Evolutionary conservation across 2,329 filamentous ascomycete genomes (phyloP), one percentile per base, ranked within the genome.

Genomic region (Penicillium sp.): DNA sequence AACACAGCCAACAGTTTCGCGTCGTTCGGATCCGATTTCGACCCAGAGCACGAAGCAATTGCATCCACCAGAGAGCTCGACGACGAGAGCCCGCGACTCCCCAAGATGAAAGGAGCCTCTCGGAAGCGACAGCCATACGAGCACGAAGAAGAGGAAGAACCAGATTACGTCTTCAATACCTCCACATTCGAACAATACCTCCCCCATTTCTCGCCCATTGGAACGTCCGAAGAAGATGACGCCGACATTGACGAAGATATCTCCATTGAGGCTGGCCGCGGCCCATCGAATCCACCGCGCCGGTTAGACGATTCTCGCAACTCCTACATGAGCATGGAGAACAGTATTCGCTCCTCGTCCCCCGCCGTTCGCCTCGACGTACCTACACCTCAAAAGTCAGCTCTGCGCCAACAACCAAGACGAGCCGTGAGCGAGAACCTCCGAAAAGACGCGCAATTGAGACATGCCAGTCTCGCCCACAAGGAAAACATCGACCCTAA

Each of bases 211-310:
- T 80, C 82, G 5, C 73, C 78, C 60, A 69, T 76, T 21, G 75
- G 75, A 48, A 75, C 74, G 41, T 79, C 78, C 31, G 76, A 77
- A 50, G 79, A 82, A 50, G 68, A 67, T 31, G 72, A 72, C 19
- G 75, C 76, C 59, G 72, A 71, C 4, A 75, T 78, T 13, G 79
- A 83, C 46, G 79, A 82, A 54, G 80, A 79, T 56, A 77, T 83
- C 62, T 87, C 85, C 2, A 79, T 89, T 60, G 86, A 89, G 69
- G 71, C 86, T 35, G 85, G 84, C 50, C 81, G 87, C 58, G 86
- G 83, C 35, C 72, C 76, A 23, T 78, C 78, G 63, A 80, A 73
- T 64, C 65, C 65, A 17, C 64, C 65, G 62, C 72, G 64, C 67
- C 77, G 66, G 61, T 68, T 73, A 70, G 78, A 85, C 64, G 80